A percentile compares a stretch with the other conserved stretches of the same genome.
These are phyloP conservation scores for Phytophthora pluvialis DNA, from an alignment of 352 stramenopile genomes.

Conservation along the genomic window DNA sequence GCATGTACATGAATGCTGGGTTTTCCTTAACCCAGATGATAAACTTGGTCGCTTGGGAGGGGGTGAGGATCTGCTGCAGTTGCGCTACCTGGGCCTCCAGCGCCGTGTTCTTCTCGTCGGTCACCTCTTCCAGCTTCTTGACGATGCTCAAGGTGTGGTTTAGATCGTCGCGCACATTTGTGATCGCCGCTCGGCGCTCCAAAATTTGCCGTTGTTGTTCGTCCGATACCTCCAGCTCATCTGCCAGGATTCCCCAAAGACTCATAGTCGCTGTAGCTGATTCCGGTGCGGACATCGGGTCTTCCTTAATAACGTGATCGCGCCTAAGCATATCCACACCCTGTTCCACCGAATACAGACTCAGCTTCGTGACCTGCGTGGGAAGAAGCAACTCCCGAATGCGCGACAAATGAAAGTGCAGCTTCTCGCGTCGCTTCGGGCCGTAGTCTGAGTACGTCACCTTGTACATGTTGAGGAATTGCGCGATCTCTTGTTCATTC, in stretches of 20 bases:
- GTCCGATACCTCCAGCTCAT: constrained; percentile 71
- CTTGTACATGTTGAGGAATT: constrained; percentile 87
- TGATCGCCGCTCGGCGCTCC: constrained; percentile 62
- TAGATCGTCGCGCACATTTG: constrained; percentile 68
- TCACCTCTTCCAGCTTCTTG: constrained; percentile 72
- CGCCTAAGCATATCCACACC: constrained; percentile 62
- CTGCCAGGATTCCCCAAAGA: constrained; percentile 76
- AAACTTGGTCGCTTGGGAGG: constrained; percentile 82
- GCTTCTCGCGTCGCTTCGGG: constrained; percentile 71
- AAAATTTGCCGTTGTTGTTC: constrained; percentile 75
- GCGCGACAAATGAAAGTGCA: constrained; percentile 74
- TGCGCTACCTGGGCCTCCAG: constrained; percentile 73
- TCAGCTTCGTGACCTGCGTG: constrained; percentile 82
- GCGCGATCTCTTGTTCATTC: constrained; percentile 73
- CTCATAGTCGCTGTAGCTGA: constrained; percentile 63
- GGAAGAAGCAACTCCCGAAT: constrained; percentile 78
- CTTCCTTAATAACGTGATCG: constrained; percentile 68
- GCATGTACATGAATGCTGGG: constrained; percentile 88
- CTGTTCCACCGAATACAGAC: constrained; percentile 79
- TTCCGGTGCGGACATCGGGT: constrained; percentile 55
- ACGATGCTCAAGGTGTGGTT: constrained; percentile 77
- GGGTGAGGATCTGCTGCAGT: constrained; percentile 77
- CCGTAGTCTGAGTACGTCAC: constrained; percentile 85
- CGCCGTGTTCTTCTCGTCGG: constrained; percentile 80
- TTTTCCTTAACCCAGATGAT: constrained; percentile 91